Evolutionary conservation across 75 land plant species (phyloP).

Genomic region (Ceratopteris richardii): DNA sequence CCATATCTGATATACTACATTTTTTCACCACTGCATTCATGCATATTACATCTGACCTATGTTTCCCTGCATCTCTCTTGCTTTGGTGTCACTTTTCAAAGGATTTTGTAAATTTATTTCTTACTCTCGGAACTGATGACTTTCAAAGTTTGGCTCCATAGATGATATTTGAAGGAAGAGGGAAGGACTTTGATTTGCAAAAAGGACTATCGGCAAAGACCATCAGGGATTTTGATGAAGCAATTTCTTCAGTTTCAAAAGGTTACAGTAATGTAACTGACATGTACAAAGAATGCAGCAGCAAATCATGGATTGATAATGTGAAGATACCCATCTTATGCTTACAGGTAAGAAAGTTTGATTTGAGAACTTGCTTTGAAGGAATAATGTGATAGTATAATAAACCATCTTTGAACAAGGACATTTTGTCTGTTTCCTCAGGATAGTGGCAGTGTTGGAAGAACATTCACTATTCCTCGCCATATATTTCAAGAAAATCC

Average conservation of each 20-base stretch:
- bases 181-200: slow-evolving; percentile 58
- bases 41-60: too few relatives aligned
- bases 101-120: too few relatives aligned
- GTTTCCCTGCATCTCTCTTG: too few relatives aligned
- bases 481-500: slow-evolving; percentile 64
- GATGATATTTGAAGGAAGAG: slow-evolving; percentile 77
- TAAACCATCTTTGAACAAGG: too few relatives aligned
- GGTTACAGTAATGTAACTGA: slow-evolving; percentile 66
- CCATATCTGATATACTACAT: too few relatives aligned
- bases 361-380: too few relatives aligned
- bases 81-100: too few relatives aligned
- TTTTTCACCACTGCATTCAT: too few relatives aligned
- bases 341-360: slow-evolving; percentile 54
- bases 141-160: too few relatives aligned
- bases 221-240: slow-evolving; percentile 75
- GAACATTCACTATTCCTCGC: slow-evolving; percentile 65
- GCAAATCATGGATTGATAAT: slow-evolving; percentile 30
- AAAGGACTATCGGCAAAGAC: slow-evolving; percentile 67
- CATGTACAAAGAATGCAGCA: slow-evolving; percentile 61
- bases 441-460: slow-evolving; percentile 58
- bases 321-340: slow-evolving; percentile 77
- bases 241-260: slow-evolving; percentile 66
- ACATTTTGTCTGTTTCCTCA: slow-evolving; percentile 18
- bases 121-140: too few relatives aligned
- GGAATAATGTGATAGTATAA: too few relatives aligned